A percentile compares a stretch with the other conserved stretches of the same genome.
phyloP scores from a whole-genome alignment of 148 eudicot genomes.

The Amaranthus palmeri region DNA sequence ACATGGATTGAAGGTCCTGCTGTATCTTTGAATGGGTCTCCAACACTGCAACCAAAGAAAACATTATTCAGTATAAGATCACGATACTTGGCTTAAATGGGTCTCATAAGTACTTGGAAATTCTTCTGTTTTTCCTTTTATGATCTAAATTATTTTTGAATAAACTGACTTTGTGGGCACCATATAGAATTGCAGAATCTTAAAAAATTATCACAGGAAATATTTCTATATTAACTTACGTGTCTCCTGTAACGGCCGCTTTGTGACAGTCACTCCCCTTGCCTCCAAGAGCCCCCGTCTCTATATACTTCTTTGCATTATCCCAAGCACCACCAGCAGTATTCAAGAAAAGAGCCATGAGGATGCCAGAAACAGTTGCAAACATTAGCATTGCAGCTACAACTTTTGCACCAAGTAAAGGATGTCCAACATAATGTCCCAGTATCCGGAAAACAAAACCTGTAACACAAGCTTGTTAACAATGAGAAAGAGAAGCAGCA shows the following conservation, averaged over 20 bases:
- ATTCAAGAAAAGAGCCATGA: slow-evolving; percentile 98
- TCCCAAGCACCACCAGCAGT: slow-evolving; percentile 99
- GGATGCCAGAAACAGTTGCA: slow-evolving; percentile 96
- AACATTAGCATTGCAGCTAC: slow-evolving; percentile 95
- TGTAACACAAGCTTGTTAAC: slow-evolving; percentile 25
- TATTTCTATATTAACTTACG: slow-evolving; percentile 57
- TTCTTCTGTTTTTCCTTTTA: not conserved
- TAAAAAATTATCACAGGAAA: not conserved
- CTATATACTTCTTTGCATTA: slow-evolving; percentile 97
- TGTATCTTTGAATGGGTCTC: slow-evolving; percentile 98
- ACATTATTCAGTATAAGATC: not conserved
- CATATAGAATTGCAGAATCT: not conserved
- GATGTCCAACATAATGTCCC: slow-evolving; percentile 87
- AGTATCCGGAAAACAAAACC: slow-evolving; percentile 75
- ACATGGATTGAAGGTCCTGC: slow-evolving; percentile 99
- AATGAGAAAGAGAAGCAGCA: slow-evolving; percentile 1
- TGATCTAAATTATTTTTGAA: not conserved
- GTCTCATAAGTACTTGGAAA: too few species aligned
- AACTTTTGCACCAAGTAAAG: slow-evolving; percentile 95
- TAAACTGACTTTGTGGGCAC: not conserved
- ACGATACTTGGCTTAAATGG: not conserved
- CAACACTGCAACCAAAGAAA: slow-evolving; percentile 60
- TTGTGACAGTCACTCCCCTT: slow-evolving; percentile 97
- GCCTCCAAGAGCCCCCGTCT: slow-evolving; percentile 98
- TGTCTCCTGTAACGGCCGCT: slow-evolving; percentile 97